Conservation (phyloP, 1,139 yeast species). For the Eremothecium coryli region DNA sequence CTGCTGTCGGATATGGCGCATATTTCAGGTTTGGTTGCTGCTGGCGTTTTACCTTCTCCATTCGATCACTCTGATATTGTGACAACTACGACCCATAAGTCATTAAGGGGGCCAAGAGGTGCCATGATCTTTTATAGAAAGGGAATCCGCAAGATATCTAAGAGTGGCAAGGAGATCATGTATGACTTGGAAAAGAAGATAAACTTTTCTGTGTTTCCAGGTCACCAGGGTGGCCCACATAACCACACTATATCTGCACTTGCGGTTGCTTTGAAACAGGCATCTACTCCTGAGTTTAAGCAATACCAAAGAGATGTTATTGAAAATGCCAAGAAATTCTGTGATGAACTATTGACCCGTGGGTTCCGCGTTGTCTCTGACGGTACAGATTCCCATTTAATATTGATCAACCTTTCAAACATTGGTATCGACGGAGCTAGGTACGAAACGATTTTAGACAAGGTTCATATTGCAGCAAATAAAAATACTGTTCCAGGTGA, state of each 20-base stretch:
- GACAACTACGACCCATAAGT: conserved; percentile 95
- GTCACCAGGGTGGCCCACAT: conserved; percentile 99
- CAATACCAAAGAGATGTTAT: conserved; percentile 78
- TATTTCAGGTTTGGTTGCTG: conserved; percentile 88
- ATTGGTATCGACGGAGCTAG: conserved; percentile 92
- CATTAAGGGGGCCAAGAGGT: conserved; percentile 97
- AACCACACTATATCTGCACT: conserved; percentile 94
- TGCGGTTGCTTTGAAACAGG: conserved; percentile 90
- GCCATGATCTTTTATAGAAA: conserved; percentile 96
- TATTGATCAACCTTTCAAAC: conserved; percentile 74
- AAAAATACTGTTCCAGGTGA: conserved; percentile 96
- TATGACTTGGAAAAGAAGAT: conserved; percentile 85
- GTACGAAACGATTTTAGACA: conserved; percentile 83
- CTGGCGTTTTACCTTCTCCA: conserved; percentile 86
- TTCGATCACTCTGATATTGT: conserved; percentile 92
- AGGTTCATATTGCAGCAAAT: conserved; percentile 87
- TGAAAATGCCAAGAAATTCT: conserved; percentile 70
- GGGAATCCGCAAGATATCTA: conserved; percentile 73
- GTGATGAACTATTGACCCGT: conserved; percentile 51
- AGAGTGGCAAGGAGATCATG: conserved; percentile 78
- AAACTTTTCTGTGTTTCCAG: conserved; percentile 96
- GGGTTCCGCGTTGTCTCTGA: conserved; percentile 79
- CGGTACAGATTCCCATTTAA: conserved; percentile 93
- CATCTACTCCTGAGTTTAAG: conserved; percentile 74
- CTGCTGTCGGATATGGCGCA: conserved; percentile 94